Evolutionary conservation across 2,329 filamentous ascomycete genomes (phyloP).

Genomic region (Arthrobotrys pseudoclavata): DNA sequence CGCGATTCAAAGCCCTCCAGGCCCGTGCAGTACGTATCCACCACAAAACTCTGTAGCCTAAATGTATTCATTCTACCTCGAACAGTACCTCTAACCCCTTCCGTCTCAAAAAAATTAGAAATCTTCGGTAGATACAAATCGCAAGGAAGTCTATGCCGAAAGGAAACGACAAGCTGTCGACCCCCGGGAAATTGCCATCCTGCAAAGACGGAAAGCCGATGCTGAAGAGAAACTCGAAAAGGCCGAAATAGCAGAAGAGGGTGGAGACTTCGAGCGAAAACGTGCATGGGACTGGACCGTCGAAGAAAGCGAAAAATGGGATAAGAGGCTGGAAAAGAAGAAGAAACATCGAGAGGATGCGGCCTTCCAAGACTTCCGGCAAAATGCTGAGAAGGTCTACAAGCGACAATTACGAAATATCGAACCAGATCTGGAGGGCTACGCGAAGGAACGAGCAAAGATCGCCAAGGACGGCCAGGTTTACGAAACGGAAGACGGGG

Average conservation of each 20-base stretch:
- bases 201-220: constrained; percentile 88
- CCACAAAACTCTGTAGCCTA: constrained; percentile 14
- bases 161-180: constrained; percentile 83
- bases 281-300: constrained; percentile 98
- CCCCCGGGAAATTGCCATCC: constrained; percentile 79
- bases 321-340: constrained; percentile 89
- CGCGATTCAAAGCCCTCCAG: constrained; percentile 88
- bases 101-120: constrained; percentile 68
- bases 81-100: constrained; percentile 39
- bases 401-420: constrained; percentile 87
- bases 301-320: constrained; percentile 94
- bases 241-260: constrained; percentile 85
- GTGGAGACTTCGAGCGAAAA: constrained; percentile 96
- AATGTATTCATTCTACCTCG: constrained; percentile 40
- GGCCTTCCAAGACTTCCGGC: constrained; percentile 88
- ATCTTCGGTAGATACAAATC: constrained; percentile 78
- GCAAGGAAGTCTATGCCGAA: constrained; percentile 86
- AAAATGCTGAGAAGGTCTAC: constrained; percentile 92
- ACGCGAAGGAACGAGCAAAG: constrained; percentile 86
- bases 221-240: constrained; percentile 94
- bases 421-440: constrained; percentile 82
- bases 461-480: constrained; percentile 90
- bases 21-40: constrained; percentile 74
- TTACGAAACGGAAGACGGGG: constrained; percentile 93
- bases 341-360: constrained; percentile 83